A percentile compares a stretch with the other conserved stretches of the same genome.
Conservation (phyloP, 139 green algal genomes). For the Asterochloris sp. region DNA sequence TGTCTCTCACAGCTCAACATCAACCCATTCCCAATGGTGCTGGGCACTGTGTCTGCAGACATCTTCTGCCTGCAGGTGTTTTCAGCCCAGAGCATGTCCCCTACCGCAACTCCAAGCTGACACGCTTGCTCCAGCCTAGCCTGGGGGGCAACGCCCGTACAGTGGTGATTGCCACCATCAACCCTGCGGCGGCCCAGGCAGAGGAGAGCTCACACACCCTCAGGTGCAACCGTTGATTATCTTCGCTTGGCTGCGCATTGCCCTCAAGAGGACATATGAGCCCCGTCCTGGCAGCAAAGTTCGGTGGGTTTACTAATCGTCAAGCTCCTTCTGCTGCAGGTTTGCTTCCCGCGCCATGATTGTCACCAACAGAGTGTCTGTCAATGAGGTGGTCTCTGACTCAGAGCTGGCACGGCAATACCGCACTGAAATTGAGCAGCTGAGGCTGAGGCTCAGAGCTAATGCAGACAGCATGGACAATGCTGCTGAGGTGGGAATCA, state of each 20-base stretch:
- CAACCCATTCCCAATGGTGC: too few relatives aligned
- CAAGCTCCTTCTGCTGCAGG: not conserved
- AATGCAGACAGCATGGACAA: too few relatives aligned
- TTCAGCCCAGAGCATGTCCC: slow-evolving; percentile 44
- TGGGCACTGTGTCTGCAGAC: too few relatives aligned
- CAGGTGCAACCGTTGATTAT: not conserved
- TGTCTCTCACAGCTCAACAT: slow-evolving; percentile 1
- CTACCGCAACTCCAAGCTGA: slow-evolving; percentile 76
- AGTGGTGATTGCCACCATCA: slow-evolving; percentile 26
- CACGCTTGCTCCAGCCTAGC: slow-evolving; percentile 65
- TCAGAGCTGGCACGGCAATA: slow-evolving; percentile 15
- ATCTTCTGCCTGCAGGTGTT: too few relatives aligned
- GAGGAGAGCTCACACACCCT: slow-evolving; percentile 39
- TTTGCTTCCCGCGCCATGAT: slow-evolving; percentile 29
- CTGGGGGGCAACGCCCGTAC: slow-evolving; percentile 63
- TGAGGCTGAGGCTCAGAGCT: not conserved
- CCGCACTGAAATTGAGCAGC: slow-evolving; percentile 1
- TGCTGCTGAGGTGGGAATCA: too few relatives aligned
- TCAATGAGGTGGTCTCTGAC: slow-evolving; percentile 28
- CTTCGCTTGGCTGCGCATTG: not conserved
- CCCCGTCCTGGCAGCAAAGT: not conserved
- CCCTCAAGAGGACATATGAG: not conserved
- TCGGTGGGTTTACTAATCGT: not conserved
- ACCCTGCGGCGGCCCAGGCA: slow-evolving; percentile 16
- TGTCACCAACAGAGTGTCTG: slow-evolving; percentile 27